phyloP scores from a whole-genome alignment of 2,329 filamentous ascomycete species.

The Colletotrichum zoysiae region DNA sequence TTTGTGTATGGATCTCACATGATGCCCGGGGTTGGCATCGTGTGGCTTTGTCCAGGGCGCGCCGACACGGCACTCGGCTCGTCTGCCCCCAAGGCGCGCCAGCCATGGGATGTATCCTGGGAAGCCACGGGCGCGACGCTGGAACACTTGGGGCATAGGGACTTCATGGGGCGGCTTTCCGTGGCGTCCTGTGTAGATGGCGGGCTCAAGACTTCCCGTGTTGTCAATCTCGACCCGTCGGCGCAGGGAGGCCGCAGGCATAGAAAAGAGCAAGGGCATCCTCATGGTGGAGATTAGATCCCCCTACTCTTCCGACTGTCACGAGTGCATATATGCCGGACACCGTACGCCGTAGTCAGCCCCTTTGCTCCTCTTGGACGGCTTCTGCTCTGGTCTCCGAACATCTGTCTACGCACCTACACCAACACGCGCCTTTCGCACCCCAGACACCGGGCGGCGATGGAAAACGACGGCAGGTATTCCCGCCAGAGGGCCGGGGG shows the following conservation, averaged over 20 bases:
- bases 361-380: neutral
- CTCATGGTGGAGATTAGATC: neutral
- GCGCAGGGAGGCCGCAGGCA: neutral
- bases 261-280: neutral
- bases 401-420: neutral
- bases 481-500: constrained; percentile 51
- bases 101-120: neutral
- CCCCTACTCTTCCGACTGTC: neutral
- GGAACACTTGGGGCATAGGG: neutral
- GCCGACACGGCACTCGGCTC: neutral
- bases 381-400: neutral
- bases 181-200: constrained; percentile 3
- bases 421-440: neutral
- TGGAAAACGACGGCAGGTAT: constrained; percentile 44
- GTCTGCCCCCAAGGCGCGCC: neutral
- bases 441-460: neutral
- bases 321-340: neutral
- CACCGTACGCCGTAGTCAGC: neutral
- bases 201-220: neutral
- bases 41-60: neutral
- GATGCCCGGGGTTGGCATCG: neutral
- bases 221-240: neutral
- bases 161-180: neutral
- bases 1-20: neutral
- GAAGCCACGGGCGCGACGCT: neutral